These are phyloP conservation scores for Fusarium domesticum DNA, from an alignment of 2,329 filamentous ascomycete species.

Conservation along the genomic window DNA sequence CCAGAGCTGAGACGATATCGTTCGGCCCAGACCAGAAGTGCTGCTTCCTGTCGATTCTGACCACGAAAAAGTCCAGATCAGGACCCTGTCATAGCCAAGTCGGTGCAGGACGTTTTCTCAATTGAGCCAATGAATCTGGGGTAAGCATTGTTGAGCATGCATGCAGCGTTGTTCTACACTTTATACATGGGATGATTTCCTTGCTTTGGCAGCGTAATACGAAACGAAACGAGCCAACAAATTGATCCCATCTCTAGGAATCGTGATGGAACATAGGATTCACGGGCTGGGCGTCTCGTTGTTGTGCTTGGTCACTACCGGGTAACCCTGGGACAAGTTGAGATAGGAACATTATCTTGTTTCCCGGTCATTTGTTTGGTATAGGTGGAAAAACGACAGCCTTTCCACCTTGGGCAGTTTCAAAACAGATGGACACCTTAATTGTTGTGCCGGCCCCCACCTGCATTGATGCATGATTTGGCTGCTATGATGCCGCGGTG, in stretches of 20 bases:
- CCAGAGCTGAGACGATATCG: no score
- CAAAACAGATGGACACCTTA: conserved; percentile 22
- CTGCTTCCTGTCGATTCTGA: no score
- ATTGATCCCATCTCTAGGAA: not conserved
- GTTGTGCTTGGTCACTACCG: not conserved
- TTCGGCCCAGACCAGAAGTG: no score
- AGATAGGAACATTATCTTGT: not conserved
- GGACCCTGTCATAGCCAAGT: not conserved
- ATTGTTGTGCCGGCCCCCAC: conserved; percentile 6
- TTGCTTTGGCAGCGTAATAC: not conserved
- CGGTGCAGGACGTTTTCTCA: not conserved
- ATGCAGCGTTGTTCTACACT: not conserved
- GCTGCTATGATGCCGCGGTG: conserved; percentile 9
- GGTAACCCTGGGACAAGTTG: not conserved
- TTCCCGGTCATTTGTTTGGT: not conserved
- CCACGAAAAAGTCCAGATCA: no score
- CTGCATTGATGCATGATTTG: conserved; percentile 18
- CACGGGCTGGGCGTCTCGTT: not conserved
- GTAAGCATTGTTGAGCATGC: not conserved
- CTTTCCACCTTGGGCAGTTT: conserved; percentile 4
- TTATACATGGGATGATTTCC: not conserved
- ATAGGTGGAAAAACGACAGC: not conserved
- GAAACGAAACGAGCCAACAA: not conserved
- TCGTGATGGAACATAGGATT: not conserved
- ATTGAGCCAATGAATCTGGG: not conserved